These are phyloP conservation scores for Myrica gale DNA, from an alignment of 306 rosid species.

Conservation along the genomic window DNA sequence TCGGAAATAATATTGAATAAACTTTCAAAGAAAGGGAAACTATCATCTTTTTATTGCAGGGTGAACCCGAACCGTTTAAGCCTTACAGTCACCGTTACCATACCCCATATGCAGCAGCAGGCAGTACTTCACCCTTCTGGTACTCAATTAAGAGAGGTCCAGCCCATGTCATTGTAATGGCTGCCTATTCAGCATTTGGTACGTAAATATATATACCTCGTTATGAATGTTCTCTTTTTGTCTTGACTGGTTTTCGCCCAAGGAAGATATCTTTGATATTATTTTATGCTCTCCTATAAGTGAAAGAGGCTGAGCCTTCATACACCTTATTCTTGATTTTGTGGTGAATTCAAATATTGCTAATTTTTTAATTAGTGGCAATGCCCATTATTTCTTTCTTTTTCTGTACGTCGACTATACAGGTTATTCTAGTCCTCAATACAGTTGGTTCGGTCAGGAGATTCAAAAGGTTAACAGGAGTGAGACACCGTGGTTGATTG, in stretches of 20 bases:
- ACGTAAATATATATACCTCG: not conserved
- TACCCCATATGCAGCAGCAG: conserved; percentile 41
- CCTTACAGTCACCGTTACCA: conserved; percentile 47
- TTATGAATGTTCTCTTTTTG: no score
- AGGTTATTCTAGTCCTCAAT: conserved; percentile 80
- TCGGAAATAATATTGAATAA: no score
- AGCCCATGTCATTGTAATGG: conserved; percentile 62
- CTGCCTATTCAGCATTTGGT: conserved; percentile 75
- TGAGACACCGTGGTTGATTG: conserved; percentile 94
- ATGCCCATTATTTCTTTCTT: not conserved
- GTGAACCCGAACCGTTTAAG: conserved; percentile 68
- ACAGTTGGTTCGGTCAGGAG: conserved; percentile 60
- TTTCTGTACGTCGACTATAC: not conserved
- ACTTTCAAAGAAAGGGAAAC: no score
- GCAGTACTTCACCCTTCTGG: conserved; percentile 56
- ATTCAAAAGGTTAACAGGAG: no score
- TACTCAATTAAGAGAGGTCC: conserved; percentile 79
- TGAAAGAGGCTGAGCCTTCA: no score
- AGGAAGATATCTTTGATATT: no score
- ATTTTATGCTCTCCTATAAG: no score
- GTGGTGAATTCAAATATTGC: no score
- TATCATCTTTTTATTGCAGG: conserved; percentile 32
- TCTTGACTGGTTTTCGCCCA: no score
- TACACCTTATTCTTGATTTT: no score
- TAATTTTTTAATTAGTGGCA: not conserved